These are phyloP conservation scores for Echria macrotheca DNA, from an alignment of 495 filamentous ascomycete genomes.

Conservation along the genomic window DNA sequence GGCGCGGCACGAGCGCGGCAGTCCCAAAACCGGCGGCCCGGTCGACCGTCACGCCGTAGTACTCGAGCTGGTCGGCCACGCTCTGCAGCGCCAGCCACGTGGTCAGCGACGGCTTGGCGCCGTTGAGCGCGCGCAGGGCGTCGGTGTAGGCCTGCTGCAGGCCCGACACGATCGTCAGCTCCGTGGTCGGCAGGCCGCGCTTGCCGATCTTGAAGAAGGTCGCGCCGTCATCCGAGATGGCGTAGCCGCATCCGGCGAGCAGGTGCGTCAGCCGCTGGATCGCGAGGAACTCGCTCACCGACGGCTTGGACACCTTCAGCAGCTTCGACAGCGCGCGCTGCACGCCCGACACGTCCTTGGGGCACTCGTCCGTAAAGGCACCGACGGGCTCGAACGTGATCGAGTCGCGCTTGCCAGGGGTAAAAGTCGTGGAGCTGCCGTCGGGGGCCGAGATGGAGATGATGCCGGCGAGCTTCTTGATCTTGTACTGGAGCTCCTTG, in stretches of 20 bases:
- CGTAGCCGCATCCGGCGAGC: constrained; percentile 34
- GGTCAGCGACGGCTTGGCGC: constrained; percentile 17
- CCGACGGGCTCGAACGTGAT: constrained; percentile 9
- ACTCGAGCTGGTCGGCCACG: constrained; percentile 25
- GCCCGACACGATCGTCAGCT: constrained; percentile 14
- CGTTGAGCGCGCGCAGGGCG: constrained; percentile 6
- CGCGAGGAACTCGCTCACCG: constrained; percentile 22
- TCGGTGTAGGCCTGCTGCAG: constrained; percentile 15
- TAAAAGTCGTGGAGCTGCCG: constrained; percentile 22
- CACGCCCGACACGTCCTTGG: constrained; percentile 15
- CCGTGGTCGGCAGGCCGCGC: background rate
- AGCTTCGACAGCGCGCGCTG: constrained; percentile 17
- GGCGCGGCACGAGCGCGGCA: constrained; percentile 21
- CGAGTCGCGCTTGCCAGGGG: constrained; percentile 20
- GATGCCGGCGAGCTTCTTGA: constrained; percentile 23
- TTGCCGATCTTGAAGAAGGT: constrained; percentile 25
- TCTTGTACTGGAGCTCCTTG: constrained; percentile 19
- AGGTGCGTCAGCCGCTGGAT: constrained; percentile 28
- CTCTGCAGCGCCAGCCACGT: constrained; percentile 23
- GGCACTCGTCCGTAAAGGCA: constrained; percentile 14
- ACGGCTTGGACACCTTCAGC: constrained; percentile 20
- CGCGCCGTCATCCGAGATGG: constrained; percentile 34
- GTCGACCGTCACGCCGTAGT: constrained; percentile 16
- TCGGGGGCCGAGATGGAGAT: constrained; percentile 22
- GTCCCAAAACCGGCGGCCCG: constrained; percentile 1